Evolutionary conservation across 306 rosid species (phyloP).

Genomic region (Lagenaria siceraria): DNA sequence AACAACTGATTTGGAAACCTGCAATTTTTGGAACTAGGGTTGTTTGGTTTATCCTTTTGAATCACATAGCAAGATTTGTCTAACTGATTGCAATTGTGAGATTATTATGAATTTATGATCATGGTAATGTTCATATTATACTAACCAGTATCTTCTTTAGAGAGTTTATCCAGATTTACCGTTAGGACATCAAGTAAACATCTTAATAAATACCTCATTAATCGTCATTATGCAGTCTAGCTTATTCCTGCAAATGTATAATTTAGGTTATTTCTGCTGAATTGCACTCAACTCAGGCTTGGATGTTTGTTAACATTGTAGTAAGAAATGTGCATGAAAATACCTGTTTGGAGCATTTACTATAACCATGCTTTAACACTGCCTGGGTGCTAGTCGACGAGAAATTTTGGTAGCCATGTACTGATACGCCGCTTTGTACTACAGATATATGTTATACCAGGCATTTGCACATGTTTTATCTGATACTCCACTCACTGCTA

Average conservation of each 20-base stretch:
- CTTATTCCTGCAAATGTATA: neutral
- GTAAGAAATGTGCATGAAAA: neutral
- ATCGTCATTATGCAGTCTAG: neutral
- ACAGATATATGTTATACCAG: slow-evolving; percentile 61
- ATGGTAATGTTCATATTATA: neutral
- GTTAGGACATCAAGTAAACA: neutral
- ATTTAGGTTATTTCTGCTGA: neutral
- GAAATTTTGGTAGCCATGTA: slow-evolving; percentile 4
- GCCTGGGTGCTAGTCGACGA: neutral
- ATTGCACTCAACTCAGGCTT: neutral
- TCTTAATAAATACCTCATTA: neutral
- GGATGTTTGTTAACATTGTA: neutral
- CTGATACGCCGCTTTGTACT: slow-evolving; percentile 16
- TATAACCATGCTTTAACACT: slow-evolving; percentile 7
- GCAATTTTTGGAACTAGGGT: neutral
- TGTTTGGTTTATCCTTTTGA: neutral
- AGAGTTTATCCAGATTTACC: neutral
- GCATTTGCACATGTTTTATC: slow-evolving; percentile 58
- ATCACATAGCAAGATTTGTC: neutral
- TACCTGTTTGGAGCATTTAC: neutral
- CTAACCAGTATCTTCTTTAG: neutral
- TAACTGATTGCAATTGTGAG: neutral
- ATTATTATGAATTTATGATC: neutral
- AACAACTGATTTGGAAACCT: neutral
- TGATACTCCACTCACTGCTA: slow-evolving; percentile 55